Conservation (phyloP, 192 early-diverging fungal genomes). For the Coemansia sp. region DNA sequence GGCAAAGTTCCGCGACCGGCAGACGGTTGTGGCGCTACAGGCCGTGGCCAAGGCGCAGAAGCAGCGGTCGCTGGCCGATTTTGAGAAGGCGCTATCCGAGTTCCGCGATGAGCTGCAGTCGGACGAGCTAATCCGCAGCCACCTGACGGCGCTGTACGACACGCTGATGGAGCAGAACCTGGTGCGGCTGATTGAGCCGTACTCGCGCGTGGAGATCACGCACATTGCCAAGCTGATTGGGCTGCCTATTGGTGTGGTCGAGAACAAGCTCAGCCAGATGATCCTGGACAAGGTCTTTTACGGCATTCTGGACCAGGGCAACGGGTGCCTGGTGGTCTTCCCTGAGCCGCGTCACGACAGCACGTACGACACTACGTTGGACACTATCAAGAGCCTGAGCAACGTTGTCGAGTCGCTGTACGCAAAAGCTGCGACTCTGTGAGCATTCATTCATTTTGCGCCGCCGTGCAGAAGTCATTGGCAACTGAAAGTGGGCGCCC, state of each 20-base stretch:
- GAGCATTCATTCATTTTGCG: conserved; percentile 3
- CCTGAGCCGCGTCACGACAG: conserved; percentile 85
- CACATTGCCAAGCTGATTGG: conserved; percentile 94
- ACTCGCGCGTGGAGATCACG: conserved; percentile 92
- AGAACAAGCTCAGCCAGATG: conserved; percentile 97
- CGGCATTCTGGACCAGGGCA: conserved; percentile 97
- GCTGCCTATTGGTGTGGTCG: conserved; percentile 88
- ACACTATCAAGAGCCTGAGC: conserved; percentile 95
- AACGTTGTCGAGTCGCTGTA: conserved; percentile 95
- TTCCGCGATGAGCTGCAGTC: conserved; percentile 84
- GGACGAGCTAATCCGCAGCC: conserved; percentile 91
- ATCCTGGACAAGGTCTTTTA: conserved; percentile 95
- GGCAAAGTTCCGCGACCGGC: conserved; percentile 72
- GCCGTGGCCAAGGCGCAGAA: conserved; percentile 93
- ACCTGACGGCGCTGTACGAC: conserved; percentile 91
- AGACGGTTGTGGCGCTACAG: conserved; percentile 90
- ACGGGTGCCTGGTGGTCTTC: conserved; percentile 92
- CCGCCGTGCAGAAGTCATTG: conserved; percentile 1
- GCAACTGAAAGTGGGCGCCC: background rate
- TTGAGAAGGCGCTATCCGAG: conserved; percentile 84
- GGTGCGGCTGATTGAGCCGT: conserved; percentile 96
- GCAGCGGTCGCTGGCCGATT: conserved; percentile 94
- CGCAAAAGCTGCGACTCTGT: conserved; percentile 67
- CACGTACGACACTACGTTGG: conserved; percentile 87
- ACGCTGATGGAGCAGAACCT: conserved; percentile 96